phyloP scores from a whole-genome alignment of 257 asterid species.

The Lantana camara region DNA sequence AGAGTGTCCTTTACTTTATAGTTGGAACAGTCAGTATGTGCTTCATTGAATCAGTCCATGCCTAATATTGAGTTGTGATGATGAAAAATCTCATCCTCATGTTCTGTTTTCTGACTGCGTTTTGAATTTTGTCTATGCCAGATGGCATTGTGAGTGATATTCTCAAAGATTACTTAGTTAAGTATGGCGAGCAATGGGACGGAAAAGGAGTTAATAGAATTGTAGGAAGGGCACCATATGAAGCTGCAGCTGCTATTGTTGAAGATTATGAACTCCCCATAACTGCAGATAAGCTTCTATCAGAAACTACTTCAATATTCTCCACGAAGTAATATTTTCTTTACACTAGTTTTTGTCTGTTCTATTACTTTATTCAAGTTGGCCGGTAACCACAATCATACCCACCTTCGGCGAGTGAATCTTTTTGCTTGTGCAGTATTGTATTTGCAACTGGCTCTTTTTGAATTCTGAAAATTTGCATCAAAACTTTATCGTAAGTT shows the following conservation, averaged over 20 bases:
- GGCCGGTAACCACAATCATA: constrained; percentile 2
- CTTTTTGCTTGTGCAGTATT: not conserved
- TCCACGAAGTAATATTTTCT: constrained; percentile 53
- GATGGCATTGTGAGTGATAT: constrained; percentile 75
- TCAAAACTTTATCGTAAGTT: not conserved
- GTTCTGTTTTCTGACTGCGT: constrained; percentile 6
- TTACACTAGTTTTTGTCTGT: constrained; percentile 19
- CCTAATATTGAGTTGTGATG: constrained; percentile 4
- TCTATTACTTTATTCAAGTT: constrained; percentile 9
- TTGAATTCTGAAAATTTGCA: not conserved
- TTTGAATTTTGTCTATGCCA: constrained; percentile 34
- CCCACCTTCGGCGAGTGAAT: constrained; percentile 1
- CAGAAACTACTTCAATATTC: constrained; percentile 61
- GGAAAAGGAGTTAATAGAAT: constrained; percentile 50
- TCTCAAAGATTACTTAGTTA: constrained; percentile 60
- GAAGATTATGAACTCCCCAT: constrained; percentile 76
- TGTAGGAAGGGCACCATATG: constrained; percentile 74
- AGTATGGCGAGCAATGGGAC: constrained; percentile 88
- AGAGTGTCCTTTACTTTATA: not conserved
- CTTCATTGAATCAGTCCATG: too few relatives aligned
- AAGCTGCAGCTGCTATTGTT: constrained; percentile 73
- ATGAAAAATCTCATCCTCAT: constrained; percentile 8
- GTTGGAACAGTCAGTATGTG: not conserved
- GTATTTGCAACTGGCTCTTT: not conserved
- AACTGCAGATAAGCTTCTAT: constrained; percentile 59